A percentile compares a stretch with the other conserved stretches of the same genome.
Evolutionary conservation across 2,329 filamentous ascomycete species (phyloP).

Genomic region (Neoarthrinium moseri): DNA sequence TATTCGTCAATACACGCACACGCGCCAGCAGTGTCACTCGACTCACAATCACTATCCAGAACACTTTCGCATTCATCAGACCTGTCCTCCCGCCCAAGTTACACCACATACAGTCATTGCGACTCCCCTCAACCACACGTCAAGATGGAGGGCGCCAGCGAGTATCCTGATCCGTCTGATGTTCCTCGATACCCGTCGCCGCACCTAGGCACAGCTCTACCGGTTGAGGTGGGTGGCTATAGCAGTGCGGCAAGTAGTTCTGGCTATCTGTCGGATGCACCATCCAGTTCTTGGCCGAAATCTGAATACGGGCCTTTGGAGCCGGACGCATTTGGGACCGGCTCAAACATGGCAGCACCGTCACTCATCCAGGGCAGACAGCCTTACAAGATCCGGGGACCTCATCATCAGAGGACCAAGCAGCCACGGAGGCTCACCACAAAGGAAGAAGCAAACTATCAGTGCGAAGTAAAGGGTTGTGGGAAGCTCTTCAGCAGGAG

Average conservation of each 20-base stretch:
- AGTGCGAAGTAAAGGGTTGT: slow-evolving; percentile 68
- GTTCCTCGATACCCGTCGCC: slow-evolving; percentile 40
- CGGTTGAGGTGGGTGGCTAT: slow-evolving; percentile 23
- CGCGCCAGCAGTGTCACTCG: slow-evolving; percentile 18
- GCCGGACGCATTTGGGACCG: slow-evolving; percentile 31
- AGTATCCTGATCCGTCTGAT: slow-evolving; percentile 35
- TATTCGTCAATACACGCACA: slow-evolving; percentile 40
- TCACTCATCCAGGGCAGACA: slow-evolving; percentile 23
- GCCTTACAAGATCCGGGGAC: slow-evolving; percentile 6
- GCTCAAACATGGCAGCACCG: slow-evolving; percentile 17
- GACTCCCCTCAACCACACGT: slow-evolving; percentile 33
- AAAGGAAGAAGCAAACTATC: slow-evolving; percentile 68
- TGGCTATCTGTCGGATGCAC: slow-evolving; percentile 37
- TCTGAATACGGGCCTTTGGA: slow-evolving; percentile 35
- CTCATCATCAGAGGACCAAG: background rate
- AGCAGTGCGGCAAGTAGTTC: slow-evolving; percentile 26
- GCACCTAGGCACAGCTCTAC: slow-evolving; percentile 34
- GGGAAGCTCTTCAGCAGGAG: slow-evolving; percentile 77
- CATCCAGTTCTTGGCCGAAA: slow-evolving; percentile 36
- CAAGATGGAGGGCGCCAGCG: slow-evolving; percentile 36
- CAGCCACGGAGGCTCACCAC: slow-evolving; percentile 54
- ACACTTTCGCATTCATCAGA: slow-evolving; percentile 30
- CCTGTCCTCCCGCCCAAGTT: slow-evolving; percentile 26
- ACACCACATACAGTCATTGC: slow-evolving; percentile 30
- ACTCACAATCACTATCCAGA: slow-evolving; percentile 24